These are phyloP conservation scores for Cyclotella cryptica DNA, from an alignment of 108 stramenopile genomes.

Conservation along the genomic window DNA sequence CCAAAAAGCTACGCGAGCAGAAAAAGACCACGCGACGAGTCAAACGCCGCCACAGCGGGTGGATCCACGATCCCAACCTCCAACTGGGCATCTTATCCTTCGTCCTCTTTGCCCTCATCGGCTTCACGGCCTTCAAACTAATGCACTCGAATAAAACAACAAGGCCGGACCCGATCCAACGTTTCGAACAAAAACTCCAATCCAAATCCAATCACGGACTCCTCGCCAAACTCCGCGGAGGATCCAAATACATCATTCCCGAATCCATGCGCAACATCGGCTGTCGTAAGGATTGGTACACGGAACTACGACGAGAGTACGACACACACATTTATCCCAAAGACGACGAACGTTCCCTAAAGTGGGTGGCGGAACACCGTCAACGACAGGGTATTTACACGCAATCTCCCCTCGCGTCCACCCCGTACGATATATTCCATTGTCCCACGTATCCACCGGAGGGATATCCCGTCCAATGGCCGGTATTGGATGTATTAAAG, in stretches of 20 bases:
- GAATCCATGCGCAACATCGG: constrained; percentile 68
- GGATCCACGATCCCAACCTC: constrained; percentile 4
- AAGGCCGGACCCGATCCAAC: not conserved
- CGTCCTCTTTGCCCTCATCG: constrained; percentile 29
- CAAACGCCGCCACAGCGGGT: not conserved
- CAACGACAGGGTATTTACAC: constrained; percentile 24
- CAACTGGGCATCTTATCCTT: constrained; percentile 28
- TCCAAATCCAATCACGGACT: constrained; percentile 8
- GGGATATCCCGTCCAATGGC: constrained; percentile 85
- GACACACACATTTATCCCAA: constrained; percentile 60
- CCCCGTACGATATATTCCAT: constrained; percentile 70
- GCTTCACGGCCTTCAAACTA: constrained; percentile 18
- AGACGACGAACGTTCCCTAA: constrained; percentile 46
- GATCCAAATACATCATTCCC: constrained; percentile 60
- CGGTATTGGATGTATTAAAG: constrained; percentile 69
- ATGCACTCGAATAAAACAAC: not conserved
- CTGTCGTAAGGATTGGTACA: constrained; percentile 63
- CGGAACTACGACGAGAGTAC: constrained; percentile 56
- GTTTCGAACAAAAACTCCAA: constrained; percentile 16
- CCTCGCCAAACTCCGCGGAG: constrained; percentile 28
- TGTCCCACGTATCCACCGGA: constrained; percentile 79
- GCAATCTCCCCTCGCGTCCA: constrained; percentile 26
- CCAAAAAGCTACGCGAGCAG: constrained; percentile 31
- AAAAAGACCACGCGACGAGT: not conserved
- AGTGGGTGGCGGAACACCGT: constrained; percentile 26